Base-by-base conservation (phyloP, 345 rosid species). In the Erucastrum elatum region DNA sequence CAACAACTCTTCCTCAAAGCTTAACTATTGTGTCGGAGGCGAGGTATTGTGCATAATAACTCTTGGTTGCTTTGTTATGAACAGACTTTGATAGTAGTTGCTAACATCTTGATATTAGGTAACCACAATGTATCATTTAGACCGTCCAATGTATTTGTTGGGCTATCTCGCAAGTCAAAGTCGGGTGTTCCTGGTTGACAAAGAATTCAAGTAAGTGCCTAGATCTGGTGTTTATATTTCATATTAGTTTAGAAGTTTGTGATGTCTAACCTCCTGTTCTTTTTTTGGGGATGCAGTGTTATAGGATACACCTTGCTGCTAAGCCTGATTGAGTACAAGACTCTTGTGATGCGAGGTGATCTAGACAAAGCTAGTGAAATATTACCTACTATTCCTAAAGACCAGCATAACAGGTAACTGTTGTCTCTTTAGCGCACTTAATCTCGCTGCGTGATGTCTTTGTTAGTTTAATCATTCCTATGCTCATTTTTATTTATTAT, bases 11-110 rank as follows among this genome's bases (percentile, higher is more conserved):
- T 85, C 98, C 5, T 93, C 97, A 98, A 93, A 97, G 79, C 98
- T 96, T 72, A 96, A 96, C 82, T 96, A 96, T 79, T 93, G 99
- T 84, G 98, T 96, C 49, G 97, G 99, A 78, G 99, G 99, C 72
- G 98, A 96, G 98, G 99, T 96, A 89, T 75, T 71, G 53, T 65
- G 16, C 70, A 46, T 41, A 8, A 46, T 41, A 8, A 10, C 34
- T 69, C 65, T 75, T 76, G 72, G 35, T 66, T 58, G 26, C 70
- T 76, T 64, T 66, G 35, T 75, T 81, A 46, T 66, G n/a, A 61
- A 6, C 59, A 30, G 13, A 5, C 5, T 21, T 33, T 70, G 44
- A 60, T 56, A 37, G 49, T 61, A n/a, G 10, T 53, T 53, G 60
- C 60, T 53, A 15, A 53, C 25, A 53, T 16, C 60, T 34, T 75